Evolutionary conservation across 495 filamentous ascomycete species (phyloP).

Genomic region (Penicillium psychrofluorescens): DNA sequence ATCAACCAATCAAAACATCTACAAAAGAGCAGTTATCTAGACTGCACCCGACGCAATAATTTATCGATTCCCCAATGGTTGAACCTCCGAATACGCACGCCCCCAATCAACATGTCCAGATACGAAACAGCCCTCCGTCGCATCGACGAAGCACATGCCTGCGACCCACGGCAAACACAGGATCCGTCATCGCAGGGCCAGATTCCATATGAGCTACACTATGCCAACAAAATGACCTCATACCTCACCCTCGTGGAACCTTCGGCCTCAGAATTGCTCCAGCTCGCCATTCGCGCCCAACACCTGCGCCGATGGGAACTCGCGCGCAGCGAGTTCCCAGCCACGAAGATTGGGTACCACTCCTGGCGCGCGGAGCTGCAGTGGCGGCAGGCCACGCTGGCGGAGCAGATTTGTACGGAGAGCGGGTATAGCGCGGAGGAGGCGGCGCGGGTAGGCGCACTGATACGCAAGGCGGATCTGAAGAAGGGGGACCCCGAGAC

Average conservation of each 20-base stretch:
- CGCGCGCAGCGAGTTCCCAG: constrained; percentile 59
- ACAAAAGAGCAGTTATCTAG: no score
- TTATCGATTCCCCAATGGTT: no score
- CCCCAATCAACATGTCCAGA: constrained; percentile 13
- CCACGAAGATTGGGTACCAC: constrained; percentile 64
- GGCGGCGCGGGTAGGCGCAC: constrained; percentile 44
- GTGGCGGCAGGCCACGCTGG: constrained; percentile 59
- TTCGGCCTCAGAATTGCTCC: constrained; percentile 53
- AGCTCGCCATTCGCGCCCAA: constrained; percentile 71
- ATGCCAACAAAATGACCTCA: constrained; percentile 67
- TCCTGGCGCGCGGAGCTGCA: constrained; percentile 67
- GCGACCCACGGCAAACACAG: constrained; percentile 51
- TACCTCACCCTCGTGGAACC: constrained; percentile 54
- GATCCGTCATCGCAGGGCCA: constrained; percentile 5
- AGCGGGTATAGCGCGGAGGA: constrained; percentile 42
- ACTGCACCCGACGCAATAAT: no score
- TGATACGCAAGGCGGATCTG: constrained; percentile 62
- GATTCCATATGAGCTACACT: constrained; percentile 69
- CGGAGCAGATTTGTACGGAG: constrained; percentile 44
- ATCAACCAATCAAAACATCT: no score
- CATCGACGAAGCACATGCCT: constrained; percentile 67
- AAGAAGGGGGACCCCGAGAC: constrained; percentile 53
- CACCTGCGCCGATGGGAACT: constrained; percentile 80
- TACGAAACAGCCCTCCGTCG: constrained; percentile 45
- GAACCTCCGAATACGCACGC: no score